phyloP scores from a whole-genome alignment of 352 stramenopile genomes.

The Pythium biforme region DNA sequence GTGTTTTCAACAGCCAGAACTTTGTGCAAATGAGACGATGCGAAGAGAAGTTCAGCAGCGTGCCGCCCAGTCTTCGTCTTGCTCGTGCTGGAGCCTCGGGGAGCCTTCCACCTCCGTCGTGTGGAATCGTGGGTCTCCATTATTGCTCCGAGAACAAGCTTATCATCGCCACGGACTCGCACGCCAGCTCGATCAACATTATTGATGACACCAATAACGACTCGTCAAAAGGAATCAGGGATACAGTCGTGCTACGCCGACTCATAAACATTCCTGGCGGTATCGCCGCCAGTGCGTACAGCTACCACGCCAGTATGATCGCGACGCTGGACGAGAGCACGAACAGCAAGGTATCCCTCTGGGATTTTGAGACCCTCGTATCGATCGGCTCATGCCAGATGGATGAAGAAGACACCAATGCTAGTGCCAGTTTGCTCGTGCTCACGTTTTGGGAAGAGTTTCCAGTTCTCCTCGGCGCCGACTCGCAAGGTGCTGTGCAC shows the following conservation, averaged over 20 bases:
- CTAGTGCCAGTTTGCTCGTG: constrained; percentile 32
- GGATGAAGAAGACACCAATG: constrained; percentile 25
- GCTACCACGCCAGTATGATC: constrained; percentile 64
- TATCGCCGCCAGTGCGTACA: constrained; percentile 57
- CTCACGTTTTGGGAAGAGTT: constrained; percentile 76
- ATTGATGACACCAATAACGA: constrained; percentile 71
- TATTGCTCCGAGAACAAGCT: constrained; percentile 81
- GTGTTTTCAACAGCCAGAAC: constrained; percentile 74
- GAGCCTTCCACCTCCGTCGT: constrained; percentile 20
- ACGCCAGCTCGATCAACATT: constrained; percentile 50
- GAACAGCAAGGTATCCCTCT: constrained; percentile 47
- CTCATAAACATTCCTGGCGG: constrained; percentile 58
- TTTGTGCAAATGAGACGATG: constrained; percentile 72
- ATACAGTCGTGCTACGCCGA: constrained; percentile 50
- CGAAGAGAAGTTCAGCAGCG: constrained; percentile 40
- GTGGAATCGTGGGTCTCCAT: constrained; percentile 54
- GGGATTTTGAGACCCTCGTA: constrained; percentile 76
- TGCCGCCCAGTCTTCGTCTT: not conserved
- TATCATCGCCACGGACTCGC: constrained; percentile 46
- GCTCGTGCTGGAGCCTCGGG: not conserved
- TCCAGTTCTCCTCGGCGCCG: constrained; percentile 51
- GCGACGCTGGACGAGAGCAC: constrained; percentile 48
- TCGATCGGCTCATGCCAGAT: constrained; percentile 38
- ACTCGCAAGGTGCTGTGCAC: constrained; percentile 50
- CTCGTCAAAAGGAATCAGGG: constrained; percentile 37